Evolutionary conservation across 139 green algal genomes (phyloP), one percentile per base, ranked within the genome.

Genomic region (Tetratostichococcus sp.): DNA sequence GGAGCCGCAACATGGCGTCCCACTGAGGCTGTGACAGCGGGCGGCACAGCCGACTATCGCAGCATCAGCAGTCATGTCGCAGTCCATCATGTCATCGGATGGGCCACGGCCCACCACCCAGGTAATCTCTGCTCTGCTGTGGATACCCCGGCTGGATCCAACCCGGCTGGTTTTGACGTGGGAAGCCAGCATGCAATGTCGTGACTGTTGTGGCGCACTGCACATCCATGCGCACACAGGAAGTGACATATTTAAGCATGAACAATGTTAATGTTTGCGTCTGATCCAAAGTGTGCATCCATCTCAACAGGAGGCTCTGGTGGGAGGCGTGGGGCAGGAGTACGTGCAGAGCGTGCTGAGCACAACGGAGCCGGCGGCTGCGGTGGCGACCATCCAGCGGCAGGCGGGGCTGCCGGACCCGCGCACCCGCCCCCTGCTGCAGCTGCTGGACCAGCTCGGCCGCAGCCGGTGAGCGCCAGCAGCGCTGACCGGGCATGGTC

Each of bases 391-490:
- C 19, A 87, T 93, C 65, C 82, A 91, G 67, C 21, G 42, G 0
- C 70, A 75, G 5, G 82, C 76, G 33, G 79, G 73, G 11, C 62
- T 95, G 70, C 67, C 76, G 30, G 80, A 91, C 65, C 76, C 78
- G 5, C 71, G 90, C 50, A 92, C 87, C 71, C 35, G 28, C 23
- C 90, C 91, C 1, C 77, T 96, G 67, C 79, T 96, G 26, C 81
- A 83, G 0, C 87, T 96, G 71, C 80, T 94, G 4, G 89, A 95
- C 78, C 83, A 92, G 35, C 77, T 95, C 21, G 85, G 84, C 4
- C n/a, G 87, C 5, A 74, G 71, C 17, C 79, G 84, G 68, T 77
- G 35, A 0, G 57, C 23, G 8, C 50, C 4, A 16, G 25, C n/a
- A n/a, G n/a, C n/a, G n/a, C n/a, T n/a, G n/a, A n/a, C n/a, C n/a